A percentile compares a stretch with the other conserved stretches of the same genome.
phyloP scores from a whole-genome alignment of 2,329 filamentous ascomycete species.

The Paecilomyces fulvus region DNA sequence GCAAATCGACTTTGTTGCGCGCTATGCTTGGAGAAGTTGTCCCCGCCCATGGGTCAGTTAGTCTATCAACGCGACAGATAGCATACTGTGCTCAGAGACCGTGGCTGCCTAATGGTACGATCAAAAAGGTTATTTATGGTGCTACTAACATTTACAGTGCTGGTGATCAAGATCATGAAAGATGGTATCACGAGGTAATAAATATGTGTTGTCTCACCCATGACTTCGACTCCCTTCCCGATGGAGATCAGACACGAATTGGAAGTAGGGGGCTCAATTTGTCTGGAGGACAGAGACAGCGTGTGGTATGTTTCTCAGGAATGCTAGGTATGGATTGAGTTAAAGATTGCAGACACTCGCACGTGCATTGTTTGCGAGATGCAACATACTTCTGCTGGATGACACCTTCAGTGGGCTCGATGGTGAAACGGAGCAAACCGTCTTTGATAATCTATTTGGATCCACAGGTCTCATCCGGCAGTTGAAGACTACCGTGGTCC shows the following conservation, averaged over 20 bases:
- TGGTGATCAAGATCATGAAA: conserved; percentile 19
- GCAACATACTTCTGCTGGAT: conserved; percentile 42
- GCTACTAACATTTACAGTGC: conserved; percentile 17
- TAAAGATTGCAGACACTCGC: conserved; percentile 25
- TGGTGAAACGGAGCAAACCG: conserved; percentile 37
- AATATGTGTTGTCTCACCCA: conserved; percentile 27
- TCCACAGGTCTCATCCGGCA: too few relatives aligned
- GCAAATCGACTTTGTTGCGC: conserved; percentile 14
- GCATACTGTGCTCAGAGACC: conserved; percentile 22
- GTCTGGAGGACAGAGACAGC: conserved; percentile 46
- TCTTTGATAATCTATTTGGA: too few relatives aligned
- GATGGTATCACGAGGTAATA: conserved; percentile 30
- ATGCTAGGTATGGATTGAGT: too few relatives aligned
- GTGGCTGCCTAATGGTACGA: conserved; percentile 22
- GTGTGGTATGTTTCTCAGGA: conserved; percentile 28
- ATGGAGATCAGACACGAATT: conserved; percentile 38
- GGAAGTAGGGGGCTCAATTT: conserved; percentile 45
- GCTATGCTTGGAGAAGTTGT: conserved; percentile 10
- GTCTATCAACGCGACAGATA: neutral
- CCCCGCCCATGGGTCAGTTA: conserved; percentile 9
- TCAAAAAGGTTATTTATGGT: conserved; percentile 21
- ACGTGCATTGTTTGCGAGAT: conserved; percentile 12
- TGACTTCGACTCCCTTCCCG: too few relatives aligned
- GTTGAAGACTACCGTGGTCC: too few relatives aligned
- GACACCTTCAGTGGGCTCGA: conserved; percentile 46